Percentiles rank a stretch among this genome's conserved stretches.
These are phyloP conservation scores for Poa pratensis DNA, from an alignment of 176 grass and related monocot species.

Conservation along the genomic window DNA sequence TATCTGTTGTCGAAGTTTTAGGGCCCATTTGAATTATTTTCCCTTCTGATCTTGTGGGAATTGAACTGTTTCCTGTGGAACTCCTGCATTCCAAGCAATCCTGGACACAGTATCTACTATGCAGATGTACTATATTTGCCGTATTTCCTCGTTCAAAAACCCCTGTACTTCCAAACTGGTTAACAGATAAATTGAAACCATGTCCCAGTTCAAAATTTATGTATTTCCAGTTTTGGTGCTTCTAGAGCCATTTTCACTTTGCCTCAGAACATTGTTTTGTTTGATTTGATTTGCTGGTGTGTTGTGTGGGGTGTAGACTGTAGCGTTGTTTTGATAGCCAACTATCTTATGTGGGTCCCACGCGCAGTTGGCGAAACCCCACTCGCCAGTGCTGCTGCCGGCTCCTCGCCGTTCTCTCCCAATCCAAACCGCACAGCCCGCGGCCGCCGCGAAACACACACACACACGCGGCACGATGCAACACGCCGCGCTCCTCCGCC, in stretches of 20 bases:
- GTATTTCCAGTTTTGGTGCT: background rate
- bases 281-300: background rate
- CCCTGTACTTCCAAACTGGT: too few relatives aligned
- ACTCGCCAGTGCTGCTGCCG: background rate
- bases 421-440: constrained; percentile 33
- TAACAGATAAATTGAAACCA: background rate
- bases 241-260: background rate
- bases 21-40: background rate
- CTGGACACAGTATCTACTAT: background rate
- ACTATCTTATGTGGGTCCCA: background rate
- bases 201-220: background rate
- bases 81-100: background rate
- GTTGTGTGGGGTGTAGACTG: background rate
- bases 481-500: constrained; percentile 41
- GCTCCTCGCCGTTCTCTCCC: constrained; percentile 34
- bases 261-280: background rate
- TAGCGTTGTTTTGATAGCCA: background rate
- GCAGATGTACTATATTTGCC: too few relatives aligned
- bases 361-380: constrained; percentile 2
- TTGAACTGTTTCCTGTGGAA: background rate
- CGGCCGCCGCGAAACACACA: background rate
- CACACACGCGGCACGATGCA: constrained; percentile 29
- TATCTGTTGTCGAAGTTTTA: background rate
- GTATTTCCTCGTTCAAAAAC: too few relatives aligned
- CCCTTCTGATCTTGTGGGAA: background rate